These are phyloP conservation scores for Aspergillus ostianus DNA, from an alignment of 495 filamentous ascomycete genomes.

Conservation along the genomic window DNA sequence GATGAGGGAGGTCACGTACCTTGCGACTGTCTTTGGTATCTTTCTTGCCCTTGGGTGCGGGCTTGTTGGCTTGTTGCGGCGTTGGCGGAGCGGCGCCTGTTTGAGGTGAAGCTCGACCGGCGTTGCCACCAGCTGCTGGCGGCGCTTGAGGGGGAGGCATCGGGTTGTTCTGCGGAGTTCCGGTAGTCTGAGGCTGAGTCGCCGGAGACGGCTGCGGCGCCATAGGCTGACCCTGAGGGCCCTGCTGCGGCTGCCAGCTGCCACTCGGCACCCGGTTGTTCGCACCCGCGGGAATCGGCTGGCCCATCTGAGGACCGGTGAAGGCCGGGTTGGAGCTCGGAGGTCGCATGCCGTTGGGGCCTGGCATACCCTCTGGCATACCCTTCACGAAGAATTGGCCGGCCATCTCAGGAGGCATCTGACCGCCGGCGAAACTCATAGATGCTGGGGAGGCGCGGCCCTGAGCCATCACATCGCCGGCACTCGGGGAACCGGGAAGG, in stretches of 20 bases:
- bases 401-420: slow-evolving; percentile 67
- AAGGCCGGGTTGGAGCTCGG: slow-evolving; percentile 84
- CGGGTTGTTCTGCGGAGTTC: slow-evolving; percentile 69
- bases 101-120: slow-evolving; percentile 73
- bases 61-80: slow-evolving; percentile 73
- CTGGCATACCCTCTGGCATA: slow-evolving; percentile 52
- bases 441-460: slow-evolving; percentile 79
- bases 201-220: slow-evolving; percentile 53
- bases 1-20: slow-evolving; percentile 52
- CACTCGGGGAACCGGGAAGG: slow-evolving; percentile 76
- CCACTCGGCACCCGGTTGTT: slow-evolving; percentile 50
- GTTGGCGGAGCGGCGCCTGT: slow-evolving; percentile 77
- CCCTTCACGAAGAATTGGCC: slow-evolving; percentile 60
- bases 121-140: slow-evolving; percentile 56
- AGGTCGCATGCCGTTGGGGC: slow-evolving; percentile 77
- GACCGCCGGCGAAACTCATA: slow-evolving; percentile 68
- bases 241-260: slow-evolving; percentile 56
- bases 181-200: slow-evolving; percentile 59
- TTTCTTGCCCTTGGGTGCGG: slow-evolving; percentile 79
- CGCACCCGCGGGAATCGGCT: slow-evolving; percentile 50
- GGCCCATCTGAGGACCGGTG: slow-evolving; percentile 62
- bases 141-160: slow-evolving; percentile 93
- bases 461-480: slow-evolving; percentile 69
- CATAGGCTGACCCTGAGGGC: slow-evolving; percentile 64
- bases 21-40: slow-evolving; percentile 69